Evolutionary conservation across 345 rosid genomes (phyloP), one percentile per base, ranked within the genome.

Genomic region (Angophora floribunda): DNA sequence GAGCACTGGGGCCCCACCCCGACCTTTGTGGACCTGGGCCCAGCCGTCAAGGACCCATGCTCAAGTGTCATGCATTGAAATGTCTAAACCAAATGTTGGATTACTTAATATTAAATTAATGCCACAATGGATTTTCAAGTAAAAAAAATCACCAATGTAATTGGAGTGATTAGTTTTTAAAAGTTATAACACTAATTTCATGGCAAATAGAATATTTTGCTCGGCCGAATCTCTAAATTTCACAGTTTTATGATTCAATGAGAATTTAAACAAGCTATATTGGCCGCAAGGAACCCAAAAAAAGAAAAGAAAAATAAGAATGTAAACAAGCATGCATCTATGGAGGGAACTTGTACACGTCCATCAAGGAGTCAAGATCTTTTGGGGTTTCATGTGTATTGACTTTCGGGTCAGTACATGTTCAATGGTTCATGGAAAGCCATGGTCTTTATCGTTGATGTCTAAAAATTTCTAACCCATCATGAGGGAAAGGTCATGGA

Each of bases 41-140:
- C 21, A 2, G 13, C 61, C 61, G 4, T 55, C 61, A 55, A 55
- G 61, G 61, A 55, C 11, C 12, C 0, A 5, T 55, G 0, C 61
- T 21, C 22, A 12, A 28, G 61, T 55, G 22, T 55, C 6, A 0
- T 0, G 61, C 28, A 55, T 2, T 22, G 0, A 21, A 55, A 28
- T 55, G 21, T 55, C 61, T 55, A 55, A 22, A 22, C 28, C 28
- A 55, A 22, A 65, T 4, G 78, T 30, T 15, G 78, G 17, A 65
- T n/a, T 14, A 61, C 26, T 28, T 61, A 28, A 12, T 12, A 61
- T 28, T 61, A 26, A n/a, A 61, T 26, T 5, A 61, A 28, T 61
- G 16, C 67, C 28, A 26, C 0, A 3, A 26, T 59, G 26, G 32
- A 61, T 61, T 61, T 61, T 61, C 30, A 61, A 28, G 67, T 28